Evolutionary conservation across 2,329 filamentous ascomycete genomes (phyloP).

Genomic region (Pezicula neosporulosa): DNA sequence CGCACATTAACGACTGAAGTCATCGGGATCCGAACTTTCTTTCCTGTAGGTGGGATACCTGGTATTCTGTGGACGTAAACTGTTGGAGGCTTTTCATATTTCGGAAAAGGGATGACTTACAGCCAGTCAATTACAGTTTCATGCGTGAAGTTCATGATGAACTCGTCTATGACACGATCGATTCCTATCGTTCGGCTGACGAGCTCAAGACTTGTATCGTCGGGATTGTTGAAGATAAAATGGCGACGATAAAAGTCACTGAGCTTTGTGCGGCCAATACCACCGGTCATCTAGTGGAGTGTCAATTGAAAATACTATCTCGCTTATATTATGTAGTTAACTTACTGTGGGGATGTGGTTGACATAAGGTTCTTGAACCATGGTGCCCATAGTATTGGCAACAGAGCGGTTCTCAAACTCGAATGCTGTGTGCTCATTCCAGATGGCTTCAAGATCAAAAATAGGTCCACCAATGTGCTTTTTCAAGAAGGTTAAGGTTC

Average conservation of each 20-base stretch:
- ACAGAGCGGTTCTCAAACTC: conserved; percentile 69
- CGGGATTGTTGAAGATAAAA: conserved; percentile 72
- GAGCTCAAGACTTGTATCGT: conserved; percentile 64
- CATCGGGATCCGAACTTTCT: conserved; percentile 55
- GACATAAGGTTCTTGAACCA: conserved; percentile 77
- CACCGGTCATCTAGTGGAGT: conserved; percentile 44
- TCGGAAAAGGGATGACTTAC: conserved; percentile 38
- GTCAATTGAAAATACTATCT: background rate
- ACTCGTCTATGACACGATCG: conserved; percentile 70
- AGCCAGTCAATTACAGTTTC: conserved; percentile 64
- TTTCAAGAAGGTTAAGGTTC: conserved; percentile 64
- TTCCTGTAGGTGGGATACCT: conserved; percentile 54
- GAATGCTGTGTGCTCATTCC: conserved; percentile 73
- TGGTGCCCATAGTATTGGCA: conserved; percentile 73
- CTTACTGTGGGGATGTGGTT: conserved; percentile 70
- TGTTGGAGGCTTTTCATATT: background rate
- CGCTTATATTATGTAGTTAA: background rate
- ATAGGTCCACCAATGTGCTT: conserved; percentile 57
- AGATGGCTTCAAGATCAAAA: conserved; percentile 74
- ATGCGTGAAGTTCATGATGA: conserved; percentile 63
- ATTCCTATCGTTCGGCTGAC: conserved; percentile 69
- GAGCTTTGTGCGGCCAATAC: conserved; percentile 60
- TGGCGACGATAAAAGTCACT: conserved; percentile 68
- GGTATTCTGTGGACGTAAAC: conserved; percentile 39
- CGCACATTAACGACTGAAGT: conserved; percentile 64